Percentiles rank a stretch among this genome's conserved stretches.
Conservation (phyloP, 2,329 filamentous ascomycete species). For the Aspergillus ustus region DNA sequence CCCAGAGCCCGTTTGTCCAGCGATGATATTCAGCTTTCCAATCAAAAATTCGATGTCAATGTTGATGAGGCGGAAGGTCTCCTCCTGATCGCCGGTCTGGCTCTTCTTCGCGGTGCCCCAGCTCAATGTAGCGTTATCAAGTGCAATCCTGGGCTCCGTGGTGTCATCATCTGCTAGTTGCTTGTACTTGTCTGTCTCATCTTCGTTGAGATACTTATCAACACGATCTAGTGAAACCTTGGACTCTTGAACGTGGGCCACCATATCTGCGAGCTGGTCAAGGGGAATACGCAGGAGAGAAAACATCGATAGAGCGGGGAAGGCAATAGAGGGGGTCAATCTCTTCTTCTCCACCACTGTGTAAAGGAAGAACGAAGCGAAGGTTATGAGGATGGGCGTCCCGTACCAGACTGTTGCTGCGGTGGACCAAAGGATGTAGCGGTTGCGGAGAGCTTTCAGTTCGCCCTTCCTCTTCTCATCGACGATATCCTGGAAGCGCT, state of each 20-base stretch:
- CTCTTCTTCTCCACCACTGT: constrained; percentile 88
- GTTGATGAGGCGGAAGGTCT: constrained; percentile 81
- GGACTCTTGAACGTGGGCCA: constrained; percentile 95
- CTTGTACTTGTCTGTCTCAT: constrained; percentile 93
- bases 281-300: constrained; percentile 89
- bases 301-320: constrained; percentile 95
- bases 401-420: constrained; percentile 97
- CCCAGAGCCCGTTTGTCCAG: constrained; percentile 89
- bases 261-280: constrained; percentile 97
- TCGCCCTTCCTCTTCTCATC: constrained; percentile 85
- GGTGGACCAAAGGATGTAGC: constrained; percentile 89
- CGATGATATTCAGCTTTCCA: constrained; percentile 88
- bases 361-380: constrained; percentile 93
- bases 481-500: constrained; percentile 82
- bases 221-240: constrained; percentile 97
- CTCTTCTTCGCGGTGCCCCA: constrained; percentile 69
- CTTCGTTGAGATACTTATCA: constrained; percentile 89
- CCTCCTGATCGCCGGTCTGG: constrained; percentile 62
- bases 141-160: constrained; percentile 76
- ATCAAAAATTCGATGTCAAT: constrained; percentile 81
- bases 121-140: constrained; percentile 81
- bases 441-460: constrained; percentile 74
- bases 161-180: constrained; percentile 77
- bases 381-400: constrained; percentile 91
- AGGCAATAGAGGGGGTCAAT: constrained; percentile 88